Conservation (phyloP, 495 filamentous ascomycete genomes). For the Aspergillus carlsbadensis region DNA sequence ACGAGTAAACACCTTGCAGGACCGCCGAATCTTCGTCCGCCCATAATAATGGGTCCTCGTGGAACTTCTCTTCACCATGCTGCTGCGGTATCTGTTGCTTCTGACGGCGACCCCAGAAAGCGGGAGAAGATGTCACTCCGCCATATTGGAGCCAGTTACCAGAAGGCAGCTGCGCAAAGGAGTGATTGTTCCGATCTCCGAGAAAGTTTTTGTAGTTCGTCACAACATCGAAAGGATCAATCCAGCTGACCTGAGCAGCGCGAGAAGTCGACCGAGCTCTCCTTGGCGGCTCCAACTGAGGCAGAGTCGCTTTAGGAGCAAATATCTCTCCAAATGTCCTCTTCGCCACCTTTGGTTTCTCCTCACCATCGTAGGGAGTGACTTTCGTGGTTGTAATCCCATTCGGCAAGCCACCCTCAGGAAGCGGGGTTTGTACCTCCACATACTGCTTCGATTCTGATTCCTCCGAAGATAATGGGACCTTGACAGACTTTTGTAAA, state of each 20-base stretch:
- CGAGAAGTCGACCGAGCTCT: constrained; percentile 28
- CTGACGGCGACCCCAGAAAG: constrained; percentile 42
- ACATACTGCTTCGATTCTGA: constrained; percentile 42
- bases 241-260: constrained; percentile 31
- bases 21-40: constrained; percentile 50
- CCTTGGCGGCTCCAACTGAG: constrained; percentile 66
- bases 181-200: constrained; percentile 43
- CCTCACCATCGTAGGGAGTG: constrained; percentile 51
- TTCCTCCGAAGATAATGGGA: constrained; percentile 37
- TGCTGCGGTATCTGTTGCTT: constrained; percentile 30
- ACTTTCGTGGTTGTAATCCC: constrained; percentile 72
- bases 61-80: constrained; percentile 16
- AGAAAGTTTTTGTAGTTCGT: constrained; percentile 36
- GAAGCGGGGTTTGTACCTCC: constrained; percentile 49
- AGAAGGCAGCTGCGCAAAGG: constrained; percentile 39
- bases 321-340: constrained; percentile 81
- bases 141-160: constrained; percentile 47
- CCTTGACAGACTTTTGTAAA: constrained; percentile 55
- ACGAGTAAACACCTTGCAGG: constrained; percentile 80
- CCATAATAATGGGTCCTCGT: constrained; percentile 36
- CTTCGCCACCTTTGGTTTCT: constrained; percentile 38
- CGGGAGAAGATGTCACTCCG: constrained; percentile 39
- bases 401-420: constrained; percentile 66
- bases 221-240: constrained; percentile 43
- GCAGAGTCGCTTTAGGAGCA: constrained; percentile 64